These are phyloP conservation scores for Podosphaera xanthii DNA, from an alignment of 2,329 filamentous ascomycete genomes.

Conservation along the genomic window DNA sequence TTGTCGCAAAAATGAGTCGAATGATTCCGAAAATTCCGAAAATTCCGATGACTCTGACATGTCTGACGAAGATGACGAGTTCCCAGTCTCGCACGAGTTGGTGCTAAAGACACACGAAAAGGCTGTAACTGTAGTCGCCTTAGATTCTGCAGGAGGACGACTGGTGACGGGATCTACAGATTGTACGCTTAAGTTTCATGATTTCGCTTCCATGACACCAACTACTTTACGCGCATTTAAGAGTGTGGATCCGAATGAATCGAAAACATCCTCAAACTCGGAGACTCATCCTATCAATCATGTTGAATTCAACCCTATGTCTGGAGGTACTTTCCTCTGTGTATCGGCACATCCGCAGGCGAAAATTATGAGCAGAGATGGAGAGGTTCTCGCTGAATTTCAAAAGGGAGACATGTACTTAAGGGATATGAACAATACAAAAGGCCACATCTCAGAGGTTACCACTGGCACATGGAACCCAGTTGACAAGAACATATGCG, in stretches of 20 bases:
- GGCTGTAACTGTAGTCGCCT: conserved; percentile 59
- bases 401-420: conserved; percentile 98
- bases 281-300: conserved; percentile 80
- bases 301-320: conserved; percentile 64
- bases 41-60: conserved; percentile 30
- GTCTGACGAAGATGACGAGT: conserved; percentile 54
- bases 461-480: conserved; percentile 84
- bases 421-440: conserved; percentile 91
- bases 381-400: conserved; percentile 66
- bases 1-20: conserved; percentile 19
- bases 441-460: conserved; percentile 83
- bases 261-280: conserved; percentile 44
- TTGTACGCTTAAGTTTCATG: conserved; percentile 77
- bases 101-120: conserved; percentile 80
- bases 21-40: conserved; percentile 25
- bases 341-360: conserved; percentile 77
- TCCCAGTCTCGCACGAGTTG: conserved; percentile 79
- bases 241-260: conserved; percentile 64
- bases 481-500: conserved; percentile 58
- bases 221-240: conserved; percentile 88
- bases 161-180: conserved; percentile 82
- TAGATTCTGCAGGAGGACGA: conserved; percentile 68
- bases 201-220: conserved; percentile 88
- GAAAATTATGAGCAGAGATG: conserved; percentile 73
- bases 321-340: conserved; percentile 62